Evolutionary conservation across 2,329 filamentous ascomycete species (phyloP).

Genomic region (Aspergillus viridinutans): DNA sequence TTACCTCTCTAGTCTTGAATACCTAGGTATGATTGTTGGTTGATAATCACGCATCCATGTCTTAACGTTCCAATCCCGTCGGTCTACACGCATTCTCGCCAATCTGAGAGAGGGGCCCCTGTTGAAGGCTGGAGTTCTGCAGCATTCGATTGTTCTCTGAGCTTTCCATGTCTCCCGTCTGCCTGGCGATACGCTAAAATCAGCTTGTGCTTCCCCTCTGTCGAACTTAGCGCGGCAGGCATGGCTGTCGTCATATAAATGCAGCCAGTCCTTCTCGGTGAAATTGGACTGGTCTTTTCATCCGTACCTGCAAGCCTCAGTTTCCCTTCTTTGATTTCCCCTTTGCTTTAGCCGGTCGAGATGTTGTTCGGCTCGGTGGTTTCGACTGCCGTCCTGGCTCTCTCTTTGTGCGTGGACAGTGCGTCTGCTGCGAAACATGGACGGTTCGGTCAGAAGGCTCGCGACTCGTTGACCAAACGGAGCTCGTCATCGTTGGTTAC

Average conservation of each 20-base stretch:
- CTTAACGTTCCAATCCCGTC: background rate
- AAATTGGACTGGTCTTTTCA: slow-evolving; percentile 8
- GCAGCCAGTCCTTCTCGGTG: background rate
- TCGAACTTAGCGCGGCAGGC: background rate
- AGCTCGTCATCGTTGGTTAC: slow-evolving; percentile 6
- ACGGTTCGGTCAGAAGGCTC: slow-evolving; percentile 22
- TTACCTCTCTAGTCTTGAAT: background rate
- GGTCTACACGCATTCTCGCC: background rate
- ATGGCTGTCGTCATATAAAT: background rate
- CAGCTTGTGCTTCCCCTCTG: background rate
- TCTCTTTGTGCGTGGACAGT: slow-evolving; percentile 18
- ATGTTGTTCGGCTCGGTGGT: slow-evolving; percentile 26
- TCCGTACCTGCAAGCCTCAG: background rate
- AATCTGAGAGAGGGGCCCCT: background rate
- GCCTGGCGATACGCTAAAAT: background rate
- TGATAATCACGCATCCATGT: background rate
- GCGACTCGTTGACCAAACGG: slow-evolving; percentile 19
- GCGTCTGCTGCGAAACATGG: slow-evolving; percentile 21
- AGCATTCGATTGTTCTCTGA: background rate
- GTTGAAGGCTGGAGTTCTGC: background rate
- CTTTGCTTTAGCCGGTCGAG: background rate
- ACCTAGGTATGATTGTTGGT: background rate
- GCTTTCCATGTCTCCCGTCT: background rate
- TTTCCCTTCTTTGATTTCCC: background rate
- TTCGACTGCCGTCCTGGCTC: slow-evolving; percentile 18